Conservation (phyloP, 257 asterid genomes). For the Eustoma russellianum region DNA sequence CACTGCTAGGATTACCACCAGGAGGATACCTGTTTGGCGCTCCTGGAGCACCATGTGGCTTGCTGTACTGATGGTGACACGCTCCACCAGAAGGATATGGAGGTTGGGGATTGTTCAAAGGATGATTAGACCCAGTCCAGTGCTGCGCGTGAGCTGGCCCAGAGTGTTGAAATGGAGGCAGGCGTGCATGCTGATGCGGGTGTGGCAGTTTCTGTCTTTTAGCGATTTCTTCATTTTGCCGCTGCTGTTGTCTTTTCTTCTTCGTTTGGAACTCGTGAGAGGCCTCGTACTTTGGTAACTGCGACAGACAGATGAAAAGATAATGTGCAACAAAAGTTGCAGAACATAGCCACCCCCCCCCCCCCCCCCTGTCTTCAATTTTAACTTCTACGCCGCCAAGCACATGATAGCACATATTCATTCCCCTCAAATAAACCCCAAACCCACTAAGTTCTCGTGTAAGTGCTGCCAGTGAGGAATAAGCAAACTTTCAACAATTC, state of each 20-base stretch:
- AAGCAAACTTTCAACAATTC: no score
- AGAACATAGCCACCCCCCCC: neutral
- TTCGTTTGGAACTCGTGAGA: conserved; percentile 97
- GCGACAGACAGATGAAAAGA: conserved; percentile 7
- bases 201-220: conserved; percentile 72
- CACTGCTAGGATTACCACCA: conserved; percentile 44
- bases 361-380: neutral
- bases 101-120: conserved; percentile 44
- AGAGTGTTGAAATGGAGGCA: conserved; percentile 77
- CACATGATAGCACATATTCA: no score
- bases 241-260: conserved; percentile 87
- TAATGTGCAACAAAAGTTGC: neutral
- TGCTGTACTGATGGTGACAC: conserved; percentile 43
- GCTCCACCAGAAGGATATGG: conserved; percentile 40
- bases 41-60: conserved; percentile 65
- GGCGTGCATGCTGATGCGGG: conserved; percentile 72
- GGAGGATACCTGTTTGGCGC: conserved; percentile 53
- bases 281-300: conserved; percentile 89
- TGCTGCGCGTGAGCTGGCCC: conserved; percentile 62
- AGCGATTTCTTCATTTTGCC: conserved; percentile 80
- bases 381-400: neutral
- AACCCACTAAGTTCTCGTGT: no score
- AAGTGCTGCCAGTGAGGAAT: no score
- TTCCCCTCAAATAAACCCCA: no score
- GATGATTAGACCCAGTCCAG: conserved; percentile 54